These are phyloP conservation scores for Tolypocladium album DNA, from an alignment of 2,329 filamentous ascomycete species.

Conservation along the genomic window DNA sequence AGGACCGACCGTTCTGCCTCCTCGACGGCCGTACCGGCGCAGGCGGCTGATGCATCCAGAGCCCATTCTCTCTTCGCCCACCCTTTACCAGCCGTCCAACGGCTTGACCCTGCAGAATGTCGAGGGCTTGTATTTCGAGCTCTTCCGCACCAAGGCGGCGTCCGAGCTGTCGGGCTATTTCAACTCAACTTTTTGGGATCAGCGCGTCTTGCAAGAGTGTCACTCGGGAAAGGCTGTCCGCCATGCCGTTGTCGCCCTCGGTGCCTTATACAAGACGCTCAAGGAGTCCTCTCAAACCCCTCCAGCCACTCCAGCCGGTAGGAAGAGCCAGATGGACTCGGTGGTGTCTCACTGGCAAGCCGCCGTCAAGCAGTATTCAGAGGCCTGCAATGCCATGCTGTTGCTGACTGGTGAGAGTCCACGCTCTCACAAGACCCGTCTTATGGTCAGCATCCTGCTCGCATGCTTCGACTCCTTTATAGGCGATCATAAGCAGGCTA, in stretches of 20 bases:
- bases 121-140: slow-evolving; percentile 50
- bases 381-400: slow-evolving; percentile 41
- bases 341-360: slow-evolving; percentile 45
- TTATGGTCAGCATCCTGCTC: slow-evolving; percentile 56
- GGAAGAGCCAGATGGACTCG: slow-evolving; percentile 16
- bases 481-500: slow-evolving; percentile 51
- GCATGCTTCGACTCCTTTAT: slow-evolving; percentile 61
- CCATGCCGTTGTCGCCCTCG: slow-evolving; percentile 55
- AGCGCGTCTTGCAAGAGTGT: slow-evolving; percentile 51
- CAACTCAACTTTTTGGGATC: slow-evolving; percentile 54
- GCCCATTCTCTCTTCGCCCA: slow-evolving; percentile 13
- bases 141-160: slow-evolving; percentile 51
- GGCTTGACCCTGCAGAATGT: slow-evolving; percentile 36
- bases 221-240: slow-evolving; percentile 50
- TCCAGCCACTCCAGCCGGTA: slow-evolving; percentile 14
- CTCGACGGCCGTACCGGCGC: slow-evolving; percentile 17
- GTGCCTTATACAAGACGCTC: slow-evolving; percentile 55
- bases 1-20: slow-evolving; percentile 16
- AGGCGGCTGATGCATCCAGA: slow-evolving; percentile 1
- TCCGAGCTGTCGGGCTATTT: slow-evolving; percentile 57
- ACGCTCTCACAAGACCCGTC: slow-evolving; percentile 37
- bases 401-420: slow-evolving; percentile 30
- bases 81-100: slow-evolving; percentile 30
- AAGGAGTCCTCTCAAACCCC: slow-evolving; percentile 45
- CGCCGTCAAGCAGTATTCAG: slow-evolving; percentile 48